phyloP scores from a whole-genome alignment of 225 moss, liverwort and hornwort genomes.

The Marchantia polymorpha region DNA sequence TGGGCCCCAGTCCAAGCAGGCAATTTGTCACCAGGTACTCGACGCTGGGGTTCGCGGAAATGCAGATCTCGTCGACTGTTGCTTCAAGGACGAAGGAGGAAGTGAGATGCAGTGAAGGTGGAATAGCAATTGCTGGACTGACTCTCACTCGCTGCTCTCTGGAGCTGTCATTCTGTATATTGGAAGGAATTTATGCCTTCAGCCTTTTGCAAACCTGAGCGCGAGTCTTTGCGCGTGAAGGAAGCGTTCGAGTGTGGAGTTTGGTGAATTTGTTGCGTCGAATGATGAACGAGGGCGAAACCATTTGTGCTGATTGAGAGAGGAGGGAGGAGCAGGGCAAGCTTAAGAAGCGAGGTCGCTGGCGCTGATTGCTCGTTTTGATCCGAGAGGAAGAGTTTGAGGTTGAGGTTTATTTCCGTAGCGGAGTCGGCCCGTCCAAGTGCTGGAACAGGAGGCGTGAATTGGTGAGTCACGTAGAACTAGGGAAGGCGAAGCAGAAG shows the following conservation, averaged over 20 bases:
- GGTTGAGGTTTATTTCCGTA: neutral
- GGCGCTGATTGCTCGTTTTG: neutral
- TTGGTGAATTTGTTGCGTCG: neutral
- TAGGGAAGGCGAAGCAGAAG: neutral
- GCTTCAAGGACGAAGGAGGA: too few relatives aligned
- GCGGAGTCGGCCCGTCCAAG: neutral
- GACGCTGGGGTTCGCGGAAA: neutral
- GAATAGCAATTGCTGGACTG: neutral
- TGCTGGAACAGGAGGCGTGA: neutral
- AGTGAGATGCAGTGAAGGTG: neutral
- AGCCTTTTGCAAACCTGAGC: neutral
- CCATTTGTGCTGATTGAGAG: neutral
- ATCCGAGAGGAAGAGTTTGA: neutral
- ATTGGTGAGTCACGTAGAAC: neutral
- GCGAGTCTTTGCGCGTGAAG: neutral
- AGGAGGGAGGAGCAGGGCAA: neutral
- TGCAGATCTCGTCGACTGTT: neutral
- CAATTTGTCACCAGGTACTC: neutral
- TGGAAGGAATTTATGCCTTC: neutral
- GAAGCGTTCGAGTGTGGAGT: neutral
- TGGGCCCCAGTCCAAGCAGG: neutral
- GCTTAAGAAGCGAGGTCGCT: neutral
- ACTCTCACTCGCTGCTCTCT: neutral
- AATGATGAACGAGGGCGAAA: slow-evolving; percentile 4
- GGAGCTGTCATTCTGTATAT: neutral